phyloP scores from a whole-genome alignment of 495 filamentous ascomycete genomes.

The Xylaria grammica region DNA sequence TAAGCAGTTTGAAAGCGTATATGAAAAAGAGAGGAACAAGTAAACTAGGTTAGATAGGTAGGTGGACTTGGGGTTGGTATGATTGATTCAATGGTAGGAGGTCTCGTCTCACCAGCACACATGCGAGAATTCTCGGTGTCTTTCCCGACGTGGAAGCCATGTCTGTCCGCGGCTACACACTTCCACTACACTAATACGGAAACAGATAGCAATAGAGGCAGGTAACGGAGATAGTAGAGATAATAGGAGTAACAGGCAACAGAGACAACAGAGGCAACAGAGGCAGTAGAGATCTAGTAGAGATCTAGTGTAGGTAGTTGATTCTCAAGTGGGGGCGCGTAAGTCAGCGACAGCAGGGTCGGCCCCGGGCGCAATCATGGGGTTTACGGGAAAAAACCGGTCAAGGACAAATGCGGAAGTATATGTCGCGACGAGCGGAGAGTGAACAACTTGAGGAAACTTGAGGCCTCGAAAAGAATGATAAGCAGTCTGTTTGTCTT shows the following conservation, averaged over 20 bases:
- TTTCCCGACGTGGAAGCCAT: conserved; percentile 27
- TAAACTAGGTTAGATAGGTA: no score
- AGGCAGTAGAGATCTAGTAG: no score
- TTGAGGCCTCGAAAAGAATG: no score
- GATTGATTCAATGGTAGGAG: not conserved
- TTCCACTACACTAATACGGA: no score
- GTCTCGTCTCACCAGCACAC: conserved; percentile 35
- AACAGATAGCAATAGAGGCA: no score
- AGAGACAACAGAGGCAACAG: no score
- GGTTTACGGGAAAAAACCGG: not conserved
- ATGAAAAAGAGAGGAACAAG: conserved; percentile 2
- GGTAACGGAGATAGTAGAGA: no score
- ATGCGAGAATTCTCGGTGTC: conserved; percentile 44
- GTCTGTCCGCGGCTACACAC: no score
- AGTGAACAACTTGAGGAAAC: no score
- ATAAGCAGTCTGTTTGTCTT: no score
- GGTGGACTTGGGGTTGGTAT: no score
- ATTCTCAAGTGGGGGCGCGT: not conserved
- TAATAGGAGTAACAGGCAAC: no score
- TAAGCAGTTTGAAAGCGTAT: not conserved
- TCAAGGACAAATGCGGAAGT: not conserved
- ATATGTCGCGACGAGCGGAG: not conserved
- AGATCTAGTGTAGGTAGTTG: not conserved
- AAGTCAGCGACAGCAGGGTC: not conserved
- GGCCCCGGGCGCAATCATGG: not conserved